phyloP scores from a whole-genome alignment of 345 rosid genomes.

The Dipteronia sinensis region DNA sequence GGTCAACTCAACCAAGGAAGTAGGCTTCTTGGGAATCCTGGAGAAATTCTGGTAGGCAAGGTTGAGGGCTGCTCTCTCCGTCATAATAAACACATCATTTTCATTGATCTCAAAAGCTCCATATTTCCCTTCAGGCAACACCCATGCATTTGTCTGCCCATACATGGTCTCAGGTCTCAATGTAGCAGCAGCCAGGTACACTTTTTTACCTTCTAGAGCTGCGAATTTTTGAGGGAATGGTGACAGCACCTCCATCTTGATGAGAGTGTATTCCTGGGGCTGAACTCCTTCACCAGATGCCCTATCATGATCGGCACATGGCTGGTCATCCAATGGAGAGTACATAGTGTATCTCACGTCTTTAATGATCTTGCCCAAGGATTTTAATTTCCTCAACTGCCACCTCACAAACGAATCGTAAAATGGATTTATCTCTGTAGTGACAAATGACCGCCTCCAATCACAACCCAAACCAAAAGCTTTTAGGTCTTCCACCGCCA shows the following conservation, averaged over 20 bases:
- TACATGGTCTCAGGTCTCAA: slow-evolving; percentile 98
- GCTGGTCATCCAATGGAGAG: slow-evolving; percentile 95
- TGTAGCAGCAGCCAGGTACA: slow-evolving; percentile 86
- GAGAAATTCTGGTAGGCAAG: slow-evolving; percentile 89
- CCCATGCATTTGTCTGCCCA: slow-evolving; percentile 98
- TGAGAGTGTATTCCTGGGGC: slow-evolving; percentile 91
- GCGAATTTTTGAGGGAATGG: slow-evolving; percentile 74
- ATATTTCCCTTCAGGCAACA: slow-evolving; percentile 87
- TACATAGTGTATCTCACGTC: slow-evolving; percentile 78
- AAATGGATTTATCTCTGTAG: slow-evolving; percentile 78
- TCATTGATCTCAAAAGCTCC: slow-evolving; percentile 92
- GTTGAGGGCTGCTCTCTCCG: slow-evolving; percentile 82
- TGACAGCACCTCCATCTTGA: slow-evolving; percentile 79
- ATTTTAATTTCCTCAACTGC: slow-evolving; percentile 89
- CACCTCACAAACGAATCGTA: slow-evolving; percentile 82
- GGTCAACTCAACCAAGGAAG: slow-evolving; percentile 77
- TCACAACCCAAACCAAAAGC: slow-evolving; percentile 92
- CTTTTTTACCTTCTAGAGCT: slow-evolving; percentile 69
- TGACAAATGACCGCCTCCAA: slow-evolving; percentile 91
- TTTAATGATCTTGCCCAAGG: slow-evolving; percentile 87
- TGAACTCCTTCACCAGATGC: slow-evolving; percentile 94
- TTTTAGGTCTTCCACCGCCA: slow-evolving; percentile 77
- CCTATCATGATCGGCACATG: slow-evolving; percentile 96
- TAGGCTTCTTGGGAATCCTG: slow-evolving; percentile 63
- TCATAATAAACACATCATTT: slow-evolving; percentile 69